phyloP scores from a whole-genome alignment of 1,284 basidiomycete species.

The Ceratorhiza oryzae-sativae region DNA sequence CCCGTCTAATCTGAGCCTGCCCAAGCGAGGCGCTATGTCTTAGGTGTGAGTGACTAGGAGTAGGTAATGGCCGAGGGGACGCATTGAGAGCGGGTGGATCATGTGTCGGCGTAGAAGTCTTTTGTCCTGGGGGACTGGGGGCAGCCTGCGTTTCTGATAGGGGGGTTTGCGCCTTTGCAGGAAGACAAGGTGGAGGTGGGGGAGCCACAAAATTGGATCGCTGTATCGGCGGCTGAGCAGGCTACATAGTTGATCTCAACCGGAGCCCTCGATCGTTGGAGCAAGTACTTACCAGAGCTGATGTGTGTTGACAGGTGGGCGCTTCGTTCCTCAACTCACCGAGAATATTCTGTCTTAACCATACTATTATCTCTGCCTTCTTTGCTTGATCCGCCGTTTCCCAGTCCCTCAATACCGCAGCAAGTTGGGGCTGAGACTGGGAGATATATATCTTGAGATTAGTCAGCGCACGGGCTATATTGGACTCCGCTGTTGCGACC shows the following conservation, averaged over 20 bases:
- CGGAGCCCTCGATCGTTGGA: neutral
- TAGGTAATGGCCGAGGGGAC: neutral
- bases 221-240: neutral
- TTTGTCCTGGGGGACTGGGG: neutral
- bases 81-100: neutral
- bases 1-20: neutral
- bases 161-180: neutral
- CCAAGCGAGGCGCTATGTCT: neutral
- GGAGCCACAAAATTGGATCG: slow-evolving; percentile 20
- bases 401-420: slow-evolving; percentile 26
- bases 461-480: slow-evolving; percentile 18
- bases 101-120: neutral
- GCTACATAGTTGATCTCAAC: neutral
- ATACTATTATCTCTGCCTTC: slow-evolving; percentile 1
- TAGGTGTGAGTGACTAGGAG: neutral
- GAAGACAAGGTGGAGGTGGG: slow-evolving; percentile 27
- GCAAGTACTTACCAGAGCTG: neutral
- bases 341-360: slow-evolving; percentile 26
- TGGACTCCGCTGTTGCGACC: slow-evolving; percentile 1
- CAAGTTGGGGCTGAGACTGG: slow-evolving; percentile 19
- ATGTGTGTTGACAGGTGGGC: neutral
- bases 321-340: neutral
- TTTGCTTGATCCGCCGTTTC: slow-evolving; percentile 13
- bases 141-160: neutral
- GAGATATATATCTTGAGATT: slow-evolving; percentile 20